Conservation (phyloP, 805 yeast genomes). For the Candida orba region DNA sequence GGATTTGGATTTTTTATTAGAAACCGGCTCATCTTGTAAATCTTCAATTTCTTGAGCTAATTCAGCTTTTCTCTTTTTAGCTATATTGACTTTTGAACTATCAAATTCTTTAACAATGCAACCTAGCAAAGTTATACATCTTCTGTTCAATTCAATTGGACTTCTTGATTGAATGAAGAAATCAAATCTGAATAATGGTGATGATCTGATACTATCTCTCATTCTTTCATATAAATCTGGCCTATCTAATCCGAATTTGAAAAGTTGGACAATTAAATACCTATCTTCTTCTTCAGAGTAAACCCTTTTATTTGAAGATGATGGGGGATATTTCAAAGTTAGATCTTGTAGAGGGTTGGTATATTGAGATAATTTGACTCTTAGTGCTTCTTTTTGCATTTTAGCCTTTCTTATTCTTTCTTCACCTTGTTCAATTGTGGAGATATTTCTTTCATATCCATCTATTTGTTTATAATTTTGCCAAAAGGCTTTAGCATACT, state of each 20-base stretch:
- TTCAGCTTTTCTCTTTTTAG: conserved; percentile 4
- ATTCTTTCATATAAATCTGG: conserved; percentile 74
- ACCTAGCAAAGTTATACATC: conserved; percentile 72
- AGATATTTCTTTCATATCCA: conserved; percentile 77
- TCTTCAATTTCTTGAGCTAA: conserved; percentile 6
- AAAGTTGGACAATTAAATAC: conserved; percentile 71
- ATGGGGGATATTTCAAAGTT: conserved; percentile 63
- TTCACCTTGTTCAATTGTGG: conserved; percentile 84
- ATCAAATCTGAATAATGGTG: conserved; percentile 79
- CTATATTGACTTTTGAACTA: conserved; percentile 17
- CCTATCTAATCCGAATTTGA: conserved; percentile 73
- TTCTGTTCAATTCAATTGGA: conserved; percentile 67
- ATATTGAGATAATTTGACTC: conserved; percentile 66
- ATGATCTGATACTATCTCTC: conserved; percentile 62
- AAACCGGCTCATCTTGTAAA: conserved; percentile 1
- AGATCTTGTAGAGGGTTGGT: conserved; percentile 76
- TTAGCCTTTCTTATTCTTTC: conserved; percentile 60
- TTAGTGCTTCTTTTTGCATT: conserved; percentile 71
- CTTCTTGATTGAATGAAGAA: conserved; percentile 80
- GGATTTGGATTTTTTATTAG: conserved; percentile 1
- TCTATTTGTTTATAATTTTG: conserved; percentile 68
- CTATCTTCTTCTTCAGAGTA: conserved; percentile 90
- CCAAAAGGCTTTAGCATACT: conserved; percentile 82
- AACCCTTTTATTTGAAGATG: conserved; percentile 54
- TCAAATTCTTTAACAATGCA: conserved; percentile 69